Evolutionary conservation across 1,284 basidiomycete species (phyloP).

Genomic region (Melanopsichium pennsylvanicum): DNA sequence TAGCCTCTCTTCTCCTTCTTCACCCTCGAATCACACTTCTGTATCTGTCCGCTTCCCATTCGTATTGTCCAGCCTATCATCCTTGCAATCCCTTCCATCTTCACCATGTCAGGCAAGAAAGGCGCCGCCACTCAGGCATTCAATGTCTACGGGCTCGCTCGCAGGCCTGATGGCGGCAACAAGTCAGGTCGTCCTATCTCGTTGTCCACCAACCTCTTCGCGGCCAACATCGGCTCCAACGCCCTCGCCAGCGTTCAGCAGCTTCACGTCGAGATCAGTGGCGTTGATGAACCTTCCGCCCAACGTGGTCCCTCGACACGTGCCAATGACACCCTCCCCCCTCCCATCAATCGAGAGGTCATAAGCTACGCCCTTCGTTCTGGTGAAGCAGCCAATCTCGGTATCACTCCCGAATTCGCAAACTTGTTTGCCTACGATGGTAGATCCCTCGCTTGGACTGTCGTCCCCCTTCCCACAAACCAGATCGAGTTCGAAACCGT

Average conservation of each 20-base stretch:
- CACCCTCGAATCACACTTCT: neutral
- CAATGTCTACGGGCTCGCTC: constrained; percentile 24
- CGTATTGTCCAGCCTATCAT: neutral
- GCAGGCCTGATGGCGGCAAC: constrained; percentile 46
- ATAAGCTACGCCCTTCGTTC: constrained; percentile 9
- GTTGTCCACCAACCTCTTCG: constrained; percentile 34
- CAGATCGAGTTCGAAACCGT: constrained; percentile 17
- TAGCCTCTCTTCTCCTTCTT: neutral
- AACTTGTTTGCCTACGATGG: constrained; percentile 37
- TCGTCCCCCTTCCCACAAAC: constrained; percentile 4
- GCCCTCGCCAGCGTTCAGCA: constrained; percentile 16
- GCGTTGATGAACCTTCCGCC: constrained; percentile 14
- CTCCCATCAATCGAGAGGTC: constrained; percentile 15
- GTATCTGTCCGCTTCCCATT: neutral
- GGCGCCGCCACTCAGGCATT: constrained; percentile 8
- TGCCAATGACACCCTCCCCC: constrained; percentile 13
- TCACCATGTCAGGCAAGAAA: constrained; percentile 12
- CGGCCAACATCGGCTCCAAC: neutral
- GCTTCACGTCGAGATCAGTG: constrained; percentile 36
- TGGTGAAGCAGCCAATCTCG: constrained; percentile 3
- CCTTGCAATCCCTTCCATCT: neutral
- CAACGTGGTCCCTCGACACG: neutral
- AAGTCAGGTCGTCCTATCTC: constrained; percentile 29
- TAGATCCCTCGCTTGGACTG: constrained; percentile 25
- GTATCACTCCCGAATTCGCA: constrained; percentile 28